phyloP scores from a whole-genome alignment of 176 grass and related monocot species.

The Avena insularis region DNA sequence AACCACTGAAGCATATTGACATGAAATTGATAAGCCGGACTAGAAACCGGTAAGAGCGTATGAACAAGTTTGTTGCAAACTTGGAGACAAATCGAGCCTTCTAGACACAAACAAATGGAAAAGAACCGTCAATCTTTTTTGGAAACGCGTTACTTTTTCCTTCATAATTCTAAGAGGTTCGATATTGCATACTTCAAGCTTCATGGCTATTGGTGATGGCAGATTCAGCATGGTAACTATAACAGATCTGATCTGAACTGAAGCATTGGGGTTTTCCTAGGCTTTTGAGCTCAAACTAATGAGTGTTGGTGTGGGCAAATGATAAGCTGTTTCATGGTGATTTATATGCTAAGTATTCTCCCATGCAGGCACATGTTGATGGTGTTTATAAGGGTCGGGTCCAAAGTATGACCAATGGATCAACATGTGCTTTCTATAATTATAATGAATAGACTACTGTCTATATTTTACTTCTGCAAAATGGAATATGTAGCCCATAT shows the following conservation, averaged over 20 bases:
- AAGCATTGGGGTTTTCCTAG: background rate
- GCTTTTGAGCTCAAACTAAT: background rate
- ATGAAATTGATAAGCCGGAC: constrained; percentile 55
- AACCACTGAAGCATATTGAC: constrained; percentile 51
- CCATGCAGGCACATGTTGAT: no score
- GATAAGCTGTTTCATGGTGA: constrained; percentile 20
- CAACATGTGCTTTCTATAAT: no score
- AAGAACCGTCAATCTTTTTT: no score
- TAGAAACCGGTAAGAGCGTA: constrained; percentile 32
- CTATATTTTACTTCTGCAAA: no score
- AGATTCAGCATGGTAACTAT: constrained; percentile 22
- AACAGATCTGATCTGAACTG: constrained; percentile 7
- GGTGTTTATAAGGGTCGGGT: no score
- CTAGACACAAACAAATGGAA: constrained; percentile 20
- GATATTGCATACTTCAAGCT: background rate
- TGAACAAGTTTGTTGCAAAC: constrained; percentile 24
- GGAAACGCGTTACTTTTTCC: background rate
- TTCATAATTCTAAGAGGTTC: constrained; percentile 20
- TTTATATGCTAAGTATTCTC: constrained; percentile 4
- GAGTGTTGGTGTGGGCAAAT: background rate
- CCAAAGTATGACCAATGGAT: no score
- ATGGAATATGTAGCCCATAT: no score
- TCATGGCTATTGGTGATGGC: constrained; percentile 26
- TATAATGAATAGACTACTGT: no score
- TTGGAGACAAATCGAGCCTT: constrained; percentile 30